Conservation (phyloP, 257 asterid species). For the Mentha longifolia region DNA sequence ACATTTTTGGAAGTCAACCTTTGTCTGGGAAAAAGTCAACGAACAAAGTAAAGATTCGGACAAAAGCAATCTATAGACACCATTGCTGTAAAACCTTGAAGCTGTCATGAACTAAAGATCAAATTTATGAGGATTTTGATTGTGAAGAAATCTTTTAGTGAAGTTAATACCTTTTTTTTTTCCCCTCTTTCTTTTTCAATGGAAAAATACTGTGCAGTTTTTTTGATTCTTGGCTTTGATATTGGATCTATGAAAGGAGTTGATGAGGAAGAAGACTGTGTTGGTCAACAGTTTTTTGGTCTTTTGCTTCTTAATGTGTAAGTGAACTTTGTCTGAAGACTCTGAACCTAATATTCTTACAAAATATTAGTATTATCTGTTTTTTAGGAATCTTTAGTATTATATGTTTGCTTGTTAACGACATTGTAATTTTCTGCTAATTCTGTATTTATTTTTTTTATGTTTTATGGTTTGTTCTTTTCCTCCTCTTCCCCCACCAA, state of each 20-base stretch:
- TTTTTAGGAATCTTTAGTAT: too few species aligned
- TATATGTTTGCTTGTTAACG: background rate
- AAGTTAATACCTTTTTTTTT: too few species aligned
- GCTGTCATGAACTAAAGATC: background rate
- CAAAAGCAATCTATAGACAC: background rate
- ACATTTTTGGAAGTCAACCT: background rate
- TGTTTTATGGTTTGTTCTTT: background rate
- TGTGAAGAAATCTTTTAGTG: background rate
- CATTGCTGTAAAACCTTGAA: background rate
- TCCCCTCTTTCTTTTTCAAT: too few species aligned
- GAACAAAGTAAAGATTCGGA: background rate
- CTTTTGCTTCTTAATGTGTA: background rate
- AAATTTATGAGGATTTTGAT: background rate
- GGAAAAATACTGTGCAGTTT: background rate
- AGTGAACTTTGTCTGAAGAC: background rate
- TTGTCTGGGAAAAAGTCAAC: background rate
- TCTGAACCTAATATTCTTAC: background rate
- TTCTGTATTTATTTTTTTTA: too few species aligned
- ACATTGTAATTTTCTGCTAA: too few species aligned
- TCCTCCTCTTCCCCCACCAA: background rate
- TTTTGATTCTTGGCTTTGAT: background rate
- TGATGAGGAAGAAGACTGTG: background rate
- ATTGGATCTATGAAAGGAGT: background rate
- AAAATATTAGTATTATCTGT: too few species aligned
- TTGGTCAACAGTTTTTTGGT: background rate